Evolutionary conservation across 2,329 filamentous ascomycete species (phyloP).

Genomic region (Pyrenochaeta sp.): DNA sequence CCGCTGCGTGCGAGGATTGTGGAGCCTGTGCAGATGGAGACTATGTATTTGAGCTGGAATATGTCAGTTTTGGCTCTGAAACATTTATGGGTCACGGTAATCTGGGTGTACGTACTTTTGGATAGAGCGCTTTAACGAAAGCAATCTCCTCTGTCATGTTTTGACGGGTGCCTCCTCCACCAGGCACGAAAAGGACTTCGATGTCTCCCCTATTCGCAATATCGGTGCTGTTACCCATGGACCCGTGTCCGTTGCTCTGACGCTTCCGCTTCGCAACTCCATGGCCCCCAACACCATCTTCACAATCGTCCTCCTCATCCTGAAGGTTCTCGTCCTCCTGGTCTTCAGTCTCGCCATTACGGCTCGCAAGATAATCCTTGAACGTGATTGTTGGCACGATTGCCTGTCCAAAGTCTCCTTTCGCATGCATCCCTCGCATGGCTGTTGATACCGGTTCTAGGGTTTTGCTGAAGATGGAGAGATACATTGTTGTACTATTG

Average conservation of each 20-base stretch:
- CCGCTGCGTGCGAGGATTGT: constrained; percentile 65
- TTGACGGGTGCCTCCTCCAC: constrained; percentile 60
- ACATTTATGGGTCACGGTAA: too few species aligned
- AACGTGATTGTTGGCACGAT: constrained; percentile 63
- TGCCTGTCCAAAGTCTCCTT: constrained; percentile 43
- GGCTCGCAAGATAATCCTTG: constrained; percentile 51
- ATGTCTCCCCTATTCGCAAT: constrained; percentile 43
- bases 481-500: constrained; percentile 30
- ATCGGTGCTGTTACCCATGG: constrained; percentile 10
- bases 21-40: constrained; percentile 72
- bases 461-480: constrained; percentile 34
- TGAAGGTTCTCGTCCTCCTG: constrained; percentile 3
- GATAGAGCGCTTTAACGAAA: constrained; percentile 59
- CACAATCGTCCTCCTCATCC: constrained; percentile 1
- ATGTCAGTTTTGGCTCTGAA: too few species aligned
- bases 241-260: constrained; percentile 1
- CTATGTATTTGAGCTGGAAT: constrained; percentile 55
- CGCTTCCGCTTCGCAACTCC: constrained; percentile 12
- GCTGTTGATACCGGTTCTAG: constrained; percentile 38
- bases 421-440: constrained; percentile 19
- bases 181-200: constrained; percentile 71
- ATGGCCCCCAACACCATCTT: constrained; percentile 14
- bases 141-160: constrained; percentile 50
- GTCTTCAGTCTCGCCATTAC: too few species aligned
- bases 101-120: constrained; percentile 52